These are phyloP conservation scores for Solanum megistacrolobum DNA, from an alignment of 257 asterid genomes.

Conservation along the genomic window DNA sequence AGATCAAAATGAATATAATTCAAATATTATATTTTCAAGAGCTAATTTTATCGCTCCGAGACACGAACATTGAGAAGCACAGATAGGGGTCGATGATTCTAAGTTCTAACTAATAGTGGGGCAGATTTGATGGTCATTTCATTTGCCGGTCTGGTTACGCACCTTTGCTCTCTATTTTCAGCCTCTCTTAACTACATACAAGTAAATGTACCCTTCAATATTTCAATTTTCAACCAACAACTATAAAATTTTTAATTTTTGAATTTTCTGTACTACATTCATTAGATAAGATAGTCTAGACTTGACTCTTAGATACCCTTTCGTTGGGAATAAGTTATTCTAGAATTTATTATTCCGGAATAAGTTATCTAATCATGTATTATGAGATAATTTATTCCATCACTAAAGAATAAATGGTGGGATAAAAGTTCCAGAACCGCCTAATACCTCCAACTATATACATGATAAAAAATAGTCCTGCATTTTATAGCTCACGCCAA, in stretches of 20 bases:
- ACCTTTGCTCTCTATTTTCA: neutral
- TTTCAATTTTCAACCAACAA: neutral
- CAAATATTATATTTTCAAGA: neutral
- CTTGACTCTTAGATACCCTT: neutral
- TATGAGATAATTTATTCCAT: neutral
- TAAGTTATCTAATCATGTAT: no score
- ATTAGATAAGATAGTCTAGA: neutral
- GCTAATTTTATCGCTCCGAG: neutral
- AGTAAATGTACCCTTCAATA: neutral
- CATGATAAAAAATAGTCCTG: no score
- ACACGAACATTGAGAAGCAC: neutral
- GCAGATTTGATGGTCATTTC: neutral
- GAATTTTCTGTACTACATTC: neutral
- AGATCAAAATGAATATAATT: neutral
- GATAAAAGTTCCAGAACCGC: fast-evolving
- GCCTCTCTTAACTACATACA: neutral
- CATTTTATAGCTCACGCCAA: neutral
- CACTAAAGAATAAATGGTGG: neutral
- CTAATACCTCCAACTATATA: neutral
- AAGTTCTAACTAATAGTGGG: neutral
- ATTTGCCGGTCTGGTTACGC: neutral
- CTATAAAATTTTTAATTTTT: neutral
- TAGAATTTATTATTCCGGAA: fast-evolving
- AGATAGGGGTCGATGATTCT: neutral
- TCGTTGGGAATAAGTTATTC: no score